These are phyloP conservation scores for Linnemannia hyalina DNA, from an alignment of 192 early-diverging fungal genomes.

Conservation along the genomic window DNA sequence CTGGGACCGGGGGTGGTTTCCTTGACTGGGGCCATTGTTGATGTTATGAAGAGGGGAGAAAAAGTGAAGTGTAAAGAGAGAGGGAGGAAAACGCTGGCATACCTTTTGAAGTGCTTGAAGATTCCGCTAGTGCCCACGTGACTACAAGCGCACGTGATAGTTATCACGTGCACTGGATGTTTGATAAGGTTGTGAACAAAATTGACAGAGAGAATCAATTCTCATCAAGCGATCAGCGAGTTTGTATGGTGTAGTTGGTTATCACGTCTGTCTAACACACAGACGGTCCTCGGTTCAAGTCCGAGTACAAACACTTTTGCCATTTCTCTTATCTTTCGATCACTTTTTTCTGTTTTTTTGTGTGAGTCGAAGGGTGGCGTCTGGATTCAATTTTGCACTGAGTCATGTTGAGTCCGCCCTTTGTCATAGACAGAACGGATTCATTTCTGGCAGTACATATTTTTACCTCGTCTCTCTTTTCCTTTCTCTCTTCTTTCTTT, in stretches of 20 bases:
- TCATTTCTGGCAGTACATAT: background rate
- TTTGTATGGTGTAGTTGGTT: conserved; percentile 35
- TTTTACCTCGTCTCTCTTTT: background rate
- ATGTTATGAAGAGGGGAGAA: background rate
- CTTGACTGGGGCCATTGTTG: conserved; percentile 43
- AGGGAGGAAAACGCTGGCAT: background rate
- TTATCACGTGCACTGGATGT: background rate
- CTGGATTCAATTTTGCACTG: background rate
- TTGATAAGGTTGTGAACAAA: no score
- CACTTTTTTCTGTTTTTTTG: background rate
- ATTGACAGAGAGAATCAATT: background rate
- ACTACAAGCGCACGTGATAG: background rate
- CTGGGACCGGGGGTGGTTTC: conserved; percentile 48
- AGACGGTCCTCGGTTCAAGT: conserved; percentile 43
- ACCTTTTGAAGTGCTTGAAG: background rate
- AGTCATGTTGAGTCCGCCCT: conserved; percentile 4
- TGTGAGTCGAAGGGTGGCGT: background rate
- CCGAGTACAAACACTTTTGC: conserved; percentile 32
- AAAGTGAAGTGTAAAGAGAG: conserved; percentile 1
- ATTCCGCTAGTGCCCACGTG: background rate
- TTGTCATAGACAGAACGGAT: background rate
- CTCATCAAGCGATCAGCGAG: background rate
- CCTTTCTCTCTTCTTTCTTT: background rate
- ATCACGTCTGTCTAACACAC: conserved; percentile 39
- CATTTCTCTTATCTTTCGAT: background rate